A percentile compares a stretch with the other conserved stretches of the same genome.
phyloP scores from a whole-genome alignment of 441 rosid species.

The Flueggea neowawraea region DNA sequence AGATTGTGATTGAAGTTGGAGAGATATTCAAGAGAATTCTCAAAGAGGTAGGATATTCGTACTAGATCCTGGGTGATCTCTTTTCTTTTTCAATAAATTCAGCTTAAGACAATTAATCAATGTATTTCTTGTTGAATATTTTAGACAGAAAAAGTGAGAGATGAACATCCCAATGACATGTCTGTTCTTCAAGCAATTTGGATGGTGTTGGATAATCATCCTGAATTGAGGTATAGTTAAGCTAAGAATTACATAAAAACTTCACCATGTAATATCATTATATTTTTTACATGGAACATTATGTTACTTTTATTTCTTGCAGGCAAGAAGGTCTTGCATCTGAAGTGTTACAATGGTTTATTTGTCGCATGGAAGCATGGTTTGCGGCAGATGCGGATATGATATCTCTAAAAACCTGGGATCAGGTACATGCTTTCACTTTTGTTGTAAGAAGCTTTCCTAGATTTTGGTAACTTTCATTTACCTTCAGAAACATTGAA shows the following conservation, averaged over 20 bases:
- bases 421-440: slow-evolving; percentile 51
- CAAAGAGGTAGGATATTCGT: slow-evolving; percentile 45
- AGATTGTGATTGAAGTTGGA: slow-evolving; percentile 69
- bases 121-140: slow-evolving; percentile 16
- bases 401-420: slow-evolving; percentile 87
- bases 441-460: no score
- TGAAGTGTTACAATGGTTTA: slow-evolving; percentile 87
- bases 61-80: not conserved
- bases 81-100: no score
- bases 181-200: slow-evolving; percentile 79
- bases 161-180: slow-evolving; percentile 70
- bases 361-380: slow-evolving; percentile 97
- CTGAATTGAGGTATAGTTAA: slow-evolving; percentile 60
- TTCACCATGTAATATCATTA: no score
- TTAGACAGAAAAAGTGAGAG: slow-evolving; percentile 79
- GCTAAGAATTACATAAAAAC: no score
- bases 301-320: slow-evolving; percentile 9
- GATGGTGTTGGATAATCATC: slow-evolving; percentile 65
- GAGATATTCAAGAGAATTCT: slow-evolving; percentile 76
- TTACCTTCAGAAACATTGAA: no score
- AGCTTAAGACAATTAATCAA: not conserved
- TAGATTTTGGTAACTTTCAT: no score
- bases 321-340: slow-evolving; percentile 76
- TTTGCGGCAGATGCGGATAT: slow-evolving; percentile 88
- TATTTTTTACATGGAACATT: no score